Conservation (phyloP, 2,329 filamentous ascomycete species). For the Cadophora luteo-olivacea region DNA sequence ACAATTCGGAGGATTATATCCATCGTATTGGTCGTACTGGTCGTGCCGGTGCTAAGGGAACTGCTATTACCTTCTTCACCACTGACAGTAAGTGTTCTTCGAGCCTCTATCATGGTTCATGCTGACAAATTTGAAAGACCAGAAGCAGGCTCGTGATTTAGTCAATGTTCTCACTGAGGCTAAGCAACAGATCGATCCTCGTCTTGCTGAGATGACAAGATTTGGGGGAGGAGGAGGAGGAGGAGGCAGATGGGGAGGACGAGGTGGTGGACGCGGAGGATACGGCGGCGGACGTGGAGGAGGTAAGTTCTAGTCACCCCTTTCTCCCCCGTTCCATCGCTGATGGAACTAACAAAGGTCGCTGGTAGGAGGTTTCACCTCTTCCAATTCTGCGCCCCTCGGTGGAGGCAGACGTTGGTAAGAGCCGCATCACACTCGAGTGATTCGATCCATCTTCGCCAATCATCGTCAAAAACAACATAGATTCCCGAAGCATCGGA, state of each 20-base stretch:
- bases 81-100: conserved; percentile 86
- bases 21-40: conserved; percentile 97
- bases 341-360: conserved; percentile 47
- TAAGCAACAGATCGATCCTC: conserved; percentile 97
- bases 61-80: conserved; percentile 97
- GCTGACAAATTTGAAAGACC: conserved; percentile 59
- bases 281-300: conserved; percentile 61
- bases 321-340: conserved; percentile 43
- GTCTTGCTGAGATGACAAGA: conserved; percentile 93
- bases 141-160: conserved; percentile 96
- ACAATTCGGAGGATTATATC: conserved; percentile 98
- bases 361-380: conserved; percentile 57
- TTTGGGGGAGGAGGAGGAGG: conserved; percentile 70
- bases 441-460: conserved; percentile 26
- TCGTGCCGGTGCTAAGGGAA: conserved; percentile 91
- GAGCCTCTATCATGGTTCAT: conserved; percentile 26
- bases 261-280: conserved; percentile 57
- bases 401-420: conserved; percentile 65
- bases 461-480: conserved; percentile 26
- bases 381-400: conserved; percentile 63
- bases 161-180: conserved; percentile 91
- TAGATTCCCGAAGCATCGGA: conserved; percentile 29
- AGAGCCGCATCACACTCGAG: conserved; percentile 33
- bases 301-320: conserved; percentile 45
- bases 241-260: conserved; percentile 38